Percentiles rank a stretch among this genome's conserved stretches.
phyloP scores from a whole-genome alignment of 1,139 yeast genomes.

The Hansenula anomala region DNA sequence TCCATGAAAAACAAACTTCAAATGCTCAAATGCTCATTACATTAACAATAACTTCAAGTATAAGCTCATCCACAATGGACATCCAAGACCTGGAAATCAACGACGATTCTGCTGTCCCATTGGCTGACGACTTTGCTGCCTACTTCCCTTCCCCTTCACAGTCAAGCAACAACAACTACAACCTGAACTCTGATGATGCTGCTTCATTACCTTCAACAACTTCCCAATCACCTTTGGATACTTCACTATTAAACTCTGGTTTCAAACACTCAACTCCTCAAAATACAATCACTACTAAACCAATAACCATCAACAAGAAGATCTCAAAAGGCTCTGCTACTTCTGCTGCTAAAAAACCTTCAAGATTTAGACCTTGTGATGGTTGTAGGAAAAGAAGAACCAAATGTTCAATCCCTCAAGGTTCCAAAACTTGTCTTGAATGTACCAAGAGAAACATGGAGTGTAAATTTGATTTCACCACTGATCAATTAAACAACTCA shows the following conservation, averaged over 20 bases:
- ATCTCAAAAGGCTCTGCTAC: neutral
- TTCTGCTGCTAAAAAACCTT: constrained; percentile 5
- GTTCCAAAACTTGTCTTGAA: constrained; percentile 17
- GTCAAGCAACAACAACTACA: neutral
- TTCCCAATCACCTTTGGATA: neutral
- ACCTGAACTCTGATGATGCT: neutral
- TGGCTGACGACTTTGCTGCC: neutral
- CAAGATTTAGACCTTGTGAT: constrained; percentile 20
- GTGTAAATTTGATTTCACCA: constrained; percentile 15
- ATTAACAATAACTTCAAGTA: neutral
- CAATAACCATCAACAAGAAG: constrained; percentile 1
- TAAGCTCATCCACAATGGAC: neutral
- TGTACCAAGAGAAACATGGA: constrained; percentile 20
- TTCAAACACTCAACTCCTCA: too few relatives aligned
- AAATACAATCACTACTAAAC: constrained; percentile 3
- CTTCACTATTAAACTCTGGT: neutral
- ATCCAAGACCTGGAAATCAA: neutral
- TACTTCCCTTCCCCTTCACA: neutral
- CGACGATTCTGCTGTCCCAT: too few relatives aligned
- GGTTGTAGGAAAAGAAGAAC: constrained; percentile 26
- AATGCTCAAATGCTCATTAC: neutral
- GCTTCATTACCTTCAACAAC: neutral
- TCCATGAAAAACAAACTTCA: too few relatives aligned
- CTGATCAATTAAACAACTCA: neutral
- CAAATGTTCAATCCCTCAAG: constrained; percentile 23